A percentile compares a stretch with the other conserved stretches of the same genome.
Conservation (phyloP, 1,139 yeast genomes). For the Meyerozyma guilliermondii region DNA sequence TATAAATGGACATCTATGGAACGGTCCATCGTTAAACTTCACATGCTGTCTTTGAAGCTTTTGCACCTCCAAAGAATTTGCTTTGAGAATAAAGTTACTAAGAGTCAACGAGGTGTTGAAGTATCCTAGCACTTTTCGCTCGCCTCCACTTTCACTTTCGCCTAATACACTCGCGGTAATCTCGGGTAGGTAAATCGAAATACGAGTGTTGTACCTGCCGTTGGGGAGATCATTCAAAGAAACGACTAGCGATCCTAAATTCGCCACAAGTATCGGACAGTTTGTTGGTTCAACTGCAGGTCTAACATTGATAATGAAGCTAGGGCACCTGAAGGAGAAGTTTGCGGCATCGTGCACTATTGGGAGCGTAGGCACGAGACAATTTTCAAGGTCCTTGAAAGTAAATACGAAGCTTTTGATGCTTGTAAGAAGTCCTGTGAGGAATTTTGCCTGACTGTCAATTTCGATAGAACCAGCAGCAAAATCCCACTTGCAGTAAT, state of each 20-base stretch:
- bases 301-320: constrained; percentile 20
- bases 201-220: constrained; percentile 52
- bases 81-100: constrained; percentile 57
- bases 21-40: constrained; percentile 72
- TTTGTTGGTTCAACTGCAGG: constrained; percentile 15
- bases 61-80: constrained; percentile 42
- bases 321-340: constrained; percentile 44
- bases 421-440: constrained; percentile 42
- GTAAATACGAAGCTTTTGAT: constrained; percentile 53
- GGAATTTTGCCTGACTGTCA: constrained; percentile 46
- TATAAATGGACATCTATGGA: constrained; percentile 71
- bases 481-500: constrained; percentile 87
- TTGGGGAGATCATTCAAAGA: constrained; percentile 68
- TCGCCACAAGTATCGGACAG: constrained; percentile 18
- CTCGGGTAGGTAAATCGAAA: constrained; percentile 47
- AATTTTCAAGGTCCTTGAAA: constrained; percentile 70
- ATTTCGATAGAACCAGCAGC: constrained; percentile 55
- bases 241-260: constrained; percentile 36
- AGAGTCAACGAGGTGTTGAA: constrained; percentile 53
- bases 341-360: constrained; percentile 66
- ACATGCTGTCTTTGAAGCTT: constrained; percentile 62
- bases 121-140: constrained; percentile 18
- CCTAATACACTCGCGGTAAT: constrained; percentile 30
- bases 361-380: constrained; percentile 53
- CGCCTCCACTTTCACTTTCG: constrained; percentile 11